Percentiles rank a stretch among this genome's conserved stretches.
These are phyloP conservation scores for Waltergamsia citrina DNA, from an alignment of 2,329 filamentous ascomycete genomes.

Conservation along the genomic window DNA sequence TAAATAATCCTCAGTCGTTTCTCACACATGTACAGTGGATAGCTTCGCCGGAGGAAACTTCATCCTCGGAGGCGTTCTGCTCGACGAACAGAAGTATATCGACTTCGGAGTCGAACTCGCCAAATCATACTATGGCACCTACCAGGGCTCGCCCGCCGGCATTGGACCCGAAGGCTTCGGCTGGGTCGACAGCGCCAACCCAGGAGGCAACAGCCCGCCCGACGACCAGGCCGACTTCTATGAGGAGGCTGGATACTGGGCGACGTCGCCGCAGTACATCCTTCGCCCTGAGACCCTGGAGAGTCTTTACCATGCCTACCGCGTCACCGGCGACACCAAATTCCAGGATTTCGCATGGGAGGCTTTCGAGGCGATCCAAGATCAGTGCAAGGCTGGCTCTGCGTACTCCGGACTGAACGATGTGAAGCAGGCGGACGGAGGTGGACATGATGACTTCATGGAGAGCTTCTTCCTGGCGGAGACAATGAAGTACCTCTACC, in stretches of 20 bases:
- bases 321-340: conserved; percentile 54
- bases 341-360: conserved; percentile 62
- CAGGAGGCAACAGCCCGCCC: conserved; percentile 34
- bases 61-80: conserved; percentile 35
- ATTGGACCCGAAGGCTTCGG: conserved; percentile 42
- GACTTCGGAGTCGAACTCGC: conserved; percentile 33
- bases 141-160: conserved; percentile 33
- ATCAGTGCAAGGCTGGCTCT: conserved; percentile 49
- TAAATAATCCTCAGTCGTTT: conserved; percentile 37
- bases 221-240: conserved; percentile 32
- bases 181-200: conserved; percentile 29
- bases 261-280: conserved; percentile 39
- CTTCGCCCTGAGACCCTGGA: conserved; percentile 71
- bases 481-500: conserved; percentile 67
- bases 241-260: conserved; percentile 1
- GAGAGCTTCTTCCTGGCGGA: conserved; percentile 68
- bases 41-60: conserved; percentile 44
- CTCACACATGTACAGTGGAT: conserved; percentile 28
- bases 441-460: conserved; percentile 45
- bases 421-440: conserved; percentile 34
- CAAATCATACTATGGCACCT: conserved; percentile 42
- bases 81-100: conserved; percentile 29
- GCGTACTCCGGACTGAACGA: conserved; percentile 59
- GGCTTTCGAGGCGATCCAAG: conserved; percentile 40
- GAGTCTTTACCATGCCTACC: conserved; percentile 69